Conservation (phyloP, 768 basidiomycete species). For the Podaxis carcinomalis region DNA sequence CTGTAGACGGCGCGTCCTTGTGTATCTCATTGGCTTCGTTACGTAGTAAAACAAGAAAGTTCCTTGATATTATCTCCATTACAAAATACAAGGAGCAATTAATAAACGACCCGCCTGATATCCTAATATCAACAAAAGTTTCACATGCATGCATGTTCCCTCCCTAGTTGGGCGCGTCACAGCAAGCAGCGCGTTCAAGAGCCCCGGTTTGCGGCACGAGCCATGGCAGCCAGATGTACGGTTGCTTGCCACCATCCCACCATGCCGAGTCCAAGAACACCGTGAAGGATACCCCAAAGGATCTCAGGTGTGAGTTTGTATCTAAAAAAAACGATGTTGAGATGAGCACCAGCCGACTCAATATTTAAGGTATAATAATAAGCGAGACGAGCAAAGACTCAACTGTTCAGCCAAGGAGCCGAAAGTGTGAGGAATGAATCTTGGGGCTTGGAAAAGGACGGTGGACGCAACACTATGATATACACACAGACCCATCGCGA, state of each 20-base stretch:
- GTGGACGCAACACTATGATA: constrained; percentile 76
- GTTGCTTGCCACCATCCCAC: constrained; percentile 83
- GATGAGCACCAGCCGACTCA: not conserved
- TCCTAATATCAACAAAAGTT: not conserved
- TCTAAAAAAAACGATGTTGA: constrained; percentile 26
- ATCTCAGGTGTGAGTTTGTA: constrained; percentile 66
- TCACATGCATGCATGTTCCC: not conserved
- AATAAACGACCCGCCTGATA: not conserved
- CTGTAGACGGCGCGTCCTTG: not conserved
- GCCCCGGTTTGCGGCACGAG: constrained; percentile 18
- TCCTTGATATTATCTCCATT: not conserved
- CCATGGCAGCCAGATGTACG: constrained; percentile 43
- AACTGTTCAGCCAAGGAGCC: constrained; percentile 59
- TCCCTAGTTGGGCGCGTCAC: not conserved
- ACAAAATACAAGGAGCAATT: not conserved
- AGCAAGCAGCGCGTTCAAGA: not conserved
- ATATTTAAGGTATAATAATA: not conserved
- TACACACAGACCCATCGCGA: constrained; percentile 70
- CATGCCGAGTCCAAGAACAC: constrained; percentile 66
- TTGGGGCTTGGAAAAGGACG: constrained; percentile 68
- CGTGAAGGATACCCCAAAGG: constrained; percentile 71
- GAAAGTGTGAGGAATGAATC: constrained; percentile 74
- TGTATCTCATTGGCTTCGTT: not conserved
- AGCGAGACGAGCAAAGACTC: constrained; percentile 23
- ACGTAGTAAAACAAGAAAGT: not conserved